Evolutionary conservation across 2,329 filamentous ascomycete species (phyloP), one percentile per base, ranked within the genome.

Genomic region (Leptodontidium sp.): DNA sequence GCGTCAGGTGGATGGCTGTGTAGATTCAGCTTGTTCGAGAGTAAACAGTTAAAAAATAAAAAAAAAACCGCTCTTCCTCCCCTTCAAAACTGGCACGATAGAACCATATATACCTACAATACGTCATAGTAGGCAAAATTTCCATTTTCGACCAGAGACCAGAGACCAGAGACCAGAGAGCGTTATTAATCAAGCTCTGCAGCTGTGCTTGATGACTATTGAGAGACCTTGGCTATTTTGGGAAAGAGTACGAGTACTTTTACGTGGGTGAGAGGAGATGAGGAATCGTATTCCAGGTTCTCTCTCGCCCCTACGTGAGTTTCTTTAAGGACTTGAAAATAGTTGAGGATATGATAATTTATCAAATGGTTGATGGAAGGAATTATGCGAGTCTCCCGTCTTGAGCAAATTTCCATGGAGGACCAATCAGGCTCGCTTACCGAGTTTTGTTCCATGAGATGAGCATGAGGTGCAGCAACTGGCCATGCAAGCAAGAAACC

Each of bases 1-100:
- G 59, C 59, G 43, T 32, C 45, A 49, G 59, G 29, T 49, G 59
- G 59, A 24, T 32, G 14, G 32, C 15, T 40, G 38, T 40, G 38
- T 40, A 7, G 38, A 57, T 57, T 7, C 52, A 32, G 47, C 47
- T 49, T 8, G 15, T 55, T 11, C 24, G 52, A 7, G 9, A 38
- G 8, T 57, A 14, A 32, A 57, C 24, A 35, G 8, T 21, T 21
- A 15, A 35, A 32, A 35, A 14, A 29, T 21, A 1, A 15, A 35
- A 32, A 35, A 14, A 29, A 21, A 15, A 61, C 24, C 6, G 1
- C n/a, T 21, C 5, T 45, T 4, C 45, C 17, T 50, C 43, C 15
- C 53, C 15, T 21, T 11, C 29, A 2, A 26, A 57, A 8, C 32
- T 21, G 45, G 45, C 45, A 3, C 3, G 17, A 8, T 9, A 9